Conservation (phyloP, 805 yeast genomes). For the Deakozyma indianensis region DNA sequence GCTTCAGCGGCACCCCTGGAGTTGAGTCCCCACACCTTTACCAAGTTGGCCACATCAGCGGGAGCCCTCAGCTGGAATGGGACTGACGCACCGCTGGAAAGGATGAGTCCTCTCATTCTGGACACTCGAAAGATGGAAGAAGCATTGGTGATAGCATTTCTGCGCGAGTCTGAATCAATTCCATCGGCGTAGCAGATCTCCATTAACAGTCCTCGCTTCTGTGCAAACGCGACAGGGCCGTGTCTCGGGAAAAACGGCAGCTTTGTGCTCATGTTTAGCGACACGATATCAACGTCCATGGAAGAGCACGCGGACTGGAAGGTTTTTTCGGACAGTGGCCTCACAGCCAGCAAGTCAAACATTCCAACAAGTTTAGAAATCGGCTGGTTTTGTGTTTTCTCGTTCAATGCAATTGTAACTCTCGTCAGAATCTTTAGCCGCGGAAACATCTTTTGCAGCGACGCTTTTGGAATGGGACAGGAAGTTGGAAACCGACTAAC, state of each 20-base stretch:
- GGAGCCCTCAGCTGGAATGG: slow-evolving; percentile 40
- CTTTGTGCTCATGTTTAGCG: slow-evolving; percentile 51
- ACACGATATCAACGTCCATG: slow-evolving; percentile 68
- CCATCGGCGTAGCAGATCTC: slow-evolving; percentile 60
- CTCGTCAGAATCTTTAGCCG: slow-evolving; percentile 47
- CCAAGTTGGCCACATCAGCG: slow-evolving; percentile 52
- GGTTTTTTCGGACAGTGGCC: slow-evolving; percentile 69
- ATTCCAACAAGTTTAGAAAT: slow-evolving; percentile 27
- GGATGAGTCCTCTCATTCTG: slow-evolving; percentile 62
- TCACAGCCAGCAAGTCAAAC: slow-evolving; percentile 73
- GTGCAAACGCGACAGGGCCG: slow-evolving; percentile 70
- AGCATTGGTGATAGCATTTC: slow-evolving; percentile 55
- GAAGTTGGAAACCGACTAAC: slow-evolving; percentile 4
- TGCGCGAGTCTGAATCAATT: slow-evolving; percentile 28
- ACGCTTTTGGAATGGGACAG: slow-evolving; percentile 26
- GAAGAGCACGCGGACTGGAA: slow-evolving; percentile 59
- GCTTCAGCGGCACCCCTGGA: slow-evolving; percentile 44
- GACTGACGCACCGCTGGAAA: slow-evolving; percentile 58
- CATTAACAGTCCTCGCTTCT: slow-evolving; percentile 66
- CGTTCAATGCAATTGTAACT: slow-evolving; percentile 62
- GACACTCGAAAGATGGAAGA: slow-evolving; percentile 68
- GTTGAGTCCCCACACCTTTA: slow-evolving; percentile 59
- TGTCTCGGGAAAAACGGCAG: slow-evolving; percentile 70
- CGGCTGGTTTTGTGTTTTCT: slow-evolving; percentile 61
- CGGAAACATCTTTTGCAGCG: slow-evolving; percentile 22